Percentiles rank a stretch among this genome's conserved stretches.
phyloP scores from a whole-genome alignment of 2,329 filamentous ascomycete species.

The Neofusicoccum sp. region DNA sequence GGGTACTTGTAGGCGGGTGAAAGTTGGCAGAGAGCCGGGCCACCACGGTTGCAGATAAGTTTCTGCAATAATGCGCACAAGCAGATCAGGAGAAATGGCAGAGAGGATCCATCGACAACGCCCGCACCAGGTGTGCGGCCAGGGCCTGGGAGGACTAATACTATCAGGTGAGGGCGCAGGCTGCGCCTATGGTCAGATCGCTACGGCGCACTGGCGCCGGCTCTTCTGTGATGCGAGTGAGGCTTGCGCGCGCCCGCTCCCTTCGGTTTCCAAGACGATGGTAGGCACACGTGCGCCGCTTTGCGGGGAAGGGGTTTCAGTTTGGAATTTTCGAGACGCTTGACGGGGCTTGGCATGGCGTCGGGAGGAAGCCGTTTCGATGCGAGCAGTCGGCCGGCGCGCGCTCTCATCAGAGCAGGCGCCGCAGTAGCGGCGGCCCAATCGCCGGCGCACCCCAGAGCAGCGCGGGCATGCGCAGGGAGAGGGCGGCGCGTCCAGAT shows the following conservation, averaged over 20 bases:
- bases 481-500: conserved; percentile 11
- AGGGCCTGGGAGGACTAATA: conserved; percentile 15
- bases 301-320: conserved; percentile 21
- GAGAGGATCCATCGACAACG: conserved; percentile 10
- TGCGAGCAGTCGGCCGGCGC: neutral
- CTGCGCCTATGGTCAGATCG: conserved; percentile 18
- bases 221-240: conserved; percentile 16
- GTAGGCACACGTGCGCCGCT: conserved; percentile 18
- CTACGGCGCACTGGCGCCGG: conserved; percentile 15
- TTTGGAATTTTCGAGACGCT: conserved; percentile 19
- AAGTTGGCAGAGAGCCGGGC: conserved; percentile 15
- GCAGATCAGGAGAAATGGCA: conserved; percentile 19
- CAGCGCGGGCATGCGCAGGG: neutral
- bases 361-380: conserved; percentile 16
- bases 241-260: conserved; percentile 17
- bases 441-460: conserved; percentile 2
- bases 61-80: conserved; percentile 8
- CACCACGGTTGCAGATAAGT: conserved; percentile 18
- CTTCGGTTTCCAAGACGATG: conserved; percentile 16
- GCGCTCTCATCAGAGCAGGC: neutral
- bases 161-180: conserved; percentile 19
- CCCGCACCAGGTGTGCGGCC: conserved; percentile 11
- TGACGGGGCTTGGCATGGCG: conserved; percentile 12
- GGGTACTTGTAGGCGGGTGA: conserved; percentile 15
- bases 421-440: conserved; percentile 5